Percentiles rank a stretch among this genome's conserved stretches.
Conservation (phyloP, 192 early-diverging fungal species). For the Backusella australiensis region DNA sequence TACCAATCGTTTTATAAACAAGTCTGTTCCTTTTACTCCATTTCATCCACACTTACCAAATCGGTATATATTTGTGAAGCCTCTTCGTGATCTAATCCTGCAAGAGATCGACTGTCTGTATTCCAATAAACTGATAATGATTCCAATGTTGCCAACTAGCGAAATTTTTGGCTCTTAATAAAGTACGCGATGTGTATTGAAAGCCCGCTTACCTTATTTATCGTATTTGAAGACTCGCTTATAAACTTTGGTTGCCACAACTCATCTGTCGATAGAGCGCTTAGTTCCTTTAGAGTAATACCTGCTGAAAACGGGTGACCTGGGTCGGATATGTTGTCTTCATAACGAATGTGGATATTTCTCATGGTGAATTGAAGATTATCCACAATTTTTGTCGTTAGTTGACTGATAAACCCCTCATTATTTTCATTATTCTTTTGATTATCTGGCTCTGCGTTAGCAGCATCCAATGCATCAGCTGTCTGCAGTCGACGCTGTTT, state of each 20-base stretch:
- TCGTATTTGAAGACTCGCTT: conserved; percentile 59
- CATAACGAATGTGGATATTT: conserved; percentile 87
- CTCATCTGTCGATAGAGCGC: conserved; percentile 76
- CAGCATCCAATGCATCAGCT: conserved; percentile 47
- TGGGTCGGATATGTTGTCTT: conserved; percentile 70
- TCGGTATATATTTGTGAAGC: conserved; percentile 12
- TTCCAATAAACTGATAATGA: conserved; percentile 76
- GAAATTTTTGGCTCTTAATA: not conserved
- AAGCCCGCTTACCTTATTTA: conserved; percentile 57
- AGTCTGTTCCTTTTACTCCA: not conserved
- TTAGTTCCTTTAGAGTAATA: conserved; percentile 74
- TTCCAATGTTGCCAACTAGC: conserved; percentile 53
- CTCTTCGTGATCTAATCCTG: conserved; percentile 10
- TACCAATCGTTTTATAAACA: conserved; percentile 20
- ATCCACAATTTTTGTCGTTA: conserved; percentile 81
- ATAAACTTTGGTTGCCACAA: conserved; percentile 71
- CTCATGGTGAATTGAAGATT: conserved; percentile 84
- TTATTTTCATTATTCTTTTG: conserved; percentile 28
- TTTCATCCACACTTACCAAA: conserved; percentile 18
- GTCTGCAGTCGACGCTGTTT: conserved; percentile 71
- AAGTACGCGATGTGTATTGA: not conserved
- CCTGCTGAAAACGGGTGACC: conserved; percentile 73
- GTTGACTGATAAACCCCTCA: conserved; percentile 69
- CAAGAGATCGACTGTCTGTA: conserved; percentile 45
- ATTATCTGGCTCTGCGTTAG: conserved; percentile 11